Percentiles rank a stretch among this genome's conserved stretches.
Conservation (phyloP, 1,284 basidiomycete genomes). For the Hypsizygus ulmarius region DNA sequence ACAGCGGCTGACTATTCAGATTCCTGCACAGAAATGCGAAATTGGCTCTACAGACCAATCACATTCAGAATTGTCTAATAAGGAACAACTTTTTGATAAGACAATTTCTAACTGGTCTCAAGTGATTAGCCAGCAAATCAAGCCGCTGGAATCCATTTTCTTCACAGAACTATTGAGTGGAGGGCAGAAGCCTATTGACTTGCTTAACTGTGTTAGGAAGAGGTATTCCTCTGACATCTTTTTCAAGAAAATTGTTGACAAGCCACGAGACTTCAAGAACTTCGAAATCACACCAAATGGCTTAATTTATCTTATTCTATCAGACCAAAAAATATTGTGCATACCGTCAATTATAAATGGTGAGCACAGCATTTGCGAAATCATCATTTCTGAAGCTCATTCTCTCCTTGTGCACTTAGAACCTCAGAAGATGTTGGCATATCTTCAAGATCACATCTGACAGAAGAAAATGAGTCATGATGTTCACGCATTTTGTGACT, state of each 20-base stretch:
- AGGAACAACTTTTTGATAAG: no score
- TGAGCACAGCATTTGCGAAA: no score
- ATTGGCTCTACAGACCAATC: no score
- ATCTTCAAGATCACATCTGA: neutral
- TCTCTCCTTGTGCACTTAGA: neutral
- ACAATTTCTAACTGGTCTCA: no score
- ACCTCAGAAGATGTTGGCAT: neutral
- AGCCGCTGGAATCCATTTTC: no score
- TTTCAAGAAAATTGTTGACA: neutral
- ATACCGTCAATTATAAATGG: no score
- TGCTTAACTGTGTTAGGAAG: neutral
- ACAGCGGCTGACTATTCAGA: no score
- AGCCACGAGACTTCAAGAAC: neutral
- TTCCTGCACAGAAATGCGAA: no score
- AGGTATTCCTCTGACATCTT: neutral
- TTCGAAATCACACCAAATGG: neutral
- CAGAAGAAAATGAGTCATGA: neutral
- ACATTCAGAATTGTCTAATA: no score
- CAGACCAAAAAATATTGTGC: neutral
- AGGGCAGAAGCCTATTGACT: neutral
- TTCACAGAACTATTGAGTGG: neutral
- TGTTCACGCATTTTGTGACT: neutral
- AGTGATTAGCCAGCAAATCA: no score
- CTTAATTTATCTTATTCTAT: neutral
- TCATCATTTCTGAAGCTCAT: neutral